phyloP scores from a whole-genome alignment of 768 basidiomycete species.

The Suillus weaverae region DNA sequence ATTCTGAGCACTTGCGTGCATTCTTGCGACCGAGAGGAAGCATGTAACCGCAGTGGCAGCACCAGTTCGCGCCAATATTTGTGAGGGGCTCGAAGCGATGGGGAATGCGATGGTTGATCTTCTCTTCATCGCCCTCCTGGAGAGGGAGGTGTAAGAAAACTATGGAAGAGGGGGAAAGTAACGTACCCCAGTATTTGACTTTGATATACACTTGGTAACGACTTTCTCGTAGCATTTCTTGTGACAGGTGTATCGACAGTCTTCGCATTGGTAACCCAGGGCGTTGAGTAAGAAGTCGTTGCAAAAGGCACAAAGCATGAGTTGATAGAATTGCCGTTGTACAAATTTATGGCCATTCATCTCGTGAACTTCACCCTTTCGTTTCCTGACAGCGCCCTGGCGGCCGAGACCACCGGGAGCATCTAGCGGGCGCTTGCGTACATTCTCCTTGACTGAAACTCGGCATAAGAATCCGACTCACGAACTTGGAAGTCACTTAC shows the following conservation, averaged over 20 bases:
- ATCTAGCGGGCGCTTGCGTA: slow-evolving; percentile 93
- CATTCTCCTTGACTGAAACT: slow-evolving; percentile 90
- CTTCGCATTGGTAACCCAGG: slow-evolving; percentile 98
- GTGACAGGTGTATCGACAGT: slow-evolving; percentile 98
- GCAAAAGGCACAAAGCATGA: slow-evolving; percentile 98
- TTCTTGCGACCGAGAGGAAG: slow-evolving; percentile 96
- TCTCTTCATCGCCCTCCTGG: slow-evolving; percentile 95
- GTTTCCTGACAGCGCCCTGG: slow-evolving; percentile 96
- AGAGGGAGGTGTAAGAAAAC: slow-evolving; percentile 1
- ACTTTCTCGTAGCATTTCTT: slow-evolving; percentile 99
- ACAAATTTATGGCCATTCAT: slow-evolving; percentile 99
- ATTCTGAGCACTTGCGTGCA: slow-evolving; percentile 93
- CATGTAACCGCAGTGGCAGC: slow-evolving; percentile 99
- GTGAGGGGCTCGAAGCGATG: slow-evolving; percentile 97
- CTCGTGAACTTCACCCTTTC: slow-evolving; percentile 97
- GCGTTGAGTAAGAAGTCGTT: slow-evolving; percentile 97
- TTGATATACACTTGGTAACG: slow-evolving; percentile 98
- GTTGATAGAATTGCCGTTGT: slow-evolving; percentile 95
- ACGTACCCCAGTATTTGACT: slow-evolving; percentile 90
- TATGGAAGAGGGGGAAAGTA: background rate
- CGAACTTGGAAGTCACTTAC: slow-evolving; percentile 47
- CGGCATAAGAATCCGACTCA: slow-evolving; percentile 4
- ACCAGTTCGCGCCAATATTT: slow-evolving; percentile 98
- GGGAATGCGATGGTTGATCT: slow-evolving; percentile 98
- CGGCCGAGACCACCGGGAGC: slow-evolving; percentile 90